A percentile compares a stretch with the other conserved stretches of the same genome.
Evolutionary conservation across 768 basidiomycete species (phyloP).

Genomic region (Boletus speciosus): DNA sequence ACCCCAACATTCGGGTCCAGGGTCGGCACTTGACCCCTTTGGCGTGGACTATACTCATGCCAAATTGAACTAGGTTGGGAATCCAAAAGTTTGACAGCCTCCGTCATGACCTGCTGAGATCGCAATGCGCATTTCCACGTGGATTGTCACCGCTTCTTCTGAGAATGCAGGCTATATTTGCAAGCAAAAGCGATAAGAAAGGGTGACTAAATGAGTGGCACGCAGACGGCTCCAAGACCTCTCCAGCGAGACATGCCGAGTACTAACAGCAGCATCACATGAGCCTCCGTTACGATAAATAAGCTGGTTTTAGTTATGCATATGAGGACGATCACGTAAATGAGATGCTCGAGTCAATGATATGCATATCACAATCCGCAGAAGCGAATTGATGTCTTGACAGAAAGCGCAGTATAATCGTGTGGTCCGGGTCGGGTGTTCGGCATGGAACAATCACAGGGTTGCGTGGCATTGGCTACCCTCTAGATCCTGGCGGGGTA

Average conservation of each 20-base stretch:
- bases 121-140: not conserved
- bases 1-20: not conserved
- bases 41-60: constrained; percentile 6
- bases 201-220: not conserved
- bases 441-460: not conserved
- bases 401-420: not conserved
- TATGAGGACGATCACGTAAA: constrained; percentile 8
- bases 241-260: not conserved
- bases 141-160: not conserved
- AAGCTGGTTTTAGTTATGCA: not conserved
- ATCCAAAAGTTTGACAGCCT: not conserved
- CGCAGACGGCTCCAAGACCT: not conserved
- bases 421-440: not conserved
- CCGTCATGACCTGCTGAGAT: not conserved
- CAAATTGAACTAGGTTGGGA: not conserved
- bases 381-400: constrained; percentile 1
- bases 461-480: not conserved
- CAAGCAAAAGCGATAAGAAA: constrained; percentile 1
- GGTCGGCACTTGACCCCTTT: not conserved
- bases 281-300: constrained; percentile 3
- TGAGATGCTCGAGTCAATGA: constrained; percentile 6
- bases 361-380: constrained; percentile 9
- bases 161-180: not conserved
- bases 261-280: not conserved
- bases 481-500: not conserved